These are phyloP conservation scores for Umbellularia californica DNA, from an alignment of 164 flowering plant genomes.

Conservation along the genomic window DNA sequence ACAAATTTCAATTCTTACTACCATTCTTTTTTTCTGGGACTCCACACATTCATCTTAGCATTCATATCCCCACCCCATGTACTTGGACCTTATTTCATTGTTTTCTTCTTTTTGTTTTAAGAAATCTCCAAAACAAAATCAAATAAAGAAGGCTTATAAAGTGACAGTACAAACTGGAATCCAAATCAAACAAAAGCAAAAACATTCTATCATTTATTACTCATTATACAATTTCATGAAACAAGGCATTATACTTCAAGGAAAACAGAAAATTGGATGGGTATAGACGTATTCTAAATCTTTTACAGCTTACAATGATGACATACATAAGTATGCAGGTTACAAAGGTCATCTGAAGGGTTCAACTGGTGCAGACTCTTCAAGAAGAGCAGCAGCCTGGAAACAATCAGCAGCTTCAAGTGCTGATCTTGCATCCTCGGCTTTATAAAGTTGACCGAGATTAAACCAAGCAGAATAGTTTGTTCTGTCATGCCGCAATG, in stretches of 20 bases:
- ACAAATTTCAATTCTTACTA: neutral
- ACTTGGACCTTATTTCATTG: no score
- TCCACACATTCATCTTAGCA: neutral
- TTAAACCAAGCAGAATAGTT: slow-evolving; percentile 78
- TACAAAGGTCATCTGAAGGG: slow-evolving; percentile 57
- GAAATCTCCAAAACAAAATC: neutral
- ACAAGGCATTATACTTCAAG: neutral
- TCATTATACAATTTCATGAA: neutral
- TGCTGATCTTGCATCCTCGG: slow-evolving; percentile 35
- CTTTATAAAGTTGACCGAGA: slow-evolving; percentile 66
- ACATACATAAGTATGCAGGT: neutral
- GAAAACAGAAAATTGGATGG: neutral
- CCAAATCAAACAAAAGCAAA: neutral
- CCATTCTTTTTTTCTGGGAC: neutral
- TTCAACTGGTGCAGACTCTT: slow-evolving; percentile 82
- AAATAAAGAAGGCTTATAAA: neutral
- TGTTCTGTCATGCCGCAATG: slow-evolving; percentile 64
- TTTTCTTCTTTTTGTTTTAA: no score
- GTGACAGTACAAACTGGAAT: no score
- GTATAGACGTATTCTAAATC: neutral
- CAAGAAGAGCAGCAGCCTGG: slow-evolving; percentile 66
- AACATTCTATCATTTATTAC: neutral
- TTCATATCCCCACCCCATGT: no score
- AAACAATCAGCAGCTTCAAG: slow-evolving; percentile 75
- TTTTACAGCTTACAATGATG: neutral